Evolutionary conservation across 805 yeast genomes (phyloP), one percentile per base, ranked within the genome.

Genomic region (Candida patagonica): DNA sequence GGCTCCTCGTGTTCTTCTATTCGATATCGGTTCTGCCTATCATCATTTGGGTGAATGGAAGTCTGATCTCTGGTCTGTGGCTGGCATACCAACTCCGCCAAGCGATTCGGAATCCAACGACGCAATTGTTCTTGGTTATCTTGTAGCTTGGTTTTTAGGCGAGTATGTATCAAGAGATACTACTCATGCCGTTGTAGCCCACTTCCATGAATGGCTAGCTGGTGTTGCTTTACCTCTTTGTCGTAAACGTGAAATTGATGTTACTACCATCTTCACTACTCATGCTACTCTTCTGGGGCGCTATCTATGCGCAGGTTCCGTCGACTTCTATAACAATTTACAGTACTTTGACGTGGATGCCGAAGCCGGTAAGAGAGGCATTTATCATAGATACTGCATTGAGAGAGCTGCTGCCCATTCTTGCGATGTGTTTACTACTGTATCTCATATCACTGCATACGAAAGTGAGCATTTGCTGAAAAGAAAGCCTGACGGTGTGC

Each of bases 131-230:
- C 68, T 89, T 50, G 98, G 98, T 23, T 89, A 89, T 63, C 65
- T 86, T 37, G 94, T 87, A 20, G 95, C 97, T 2, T 89, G 98
- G 98, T 88, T 89, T 59, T 66, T 92, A 42, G 98, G 98, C 13
- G 97, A 92, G 61, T 72, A 85, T 57, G 85, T 84, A n/a, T 76
- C 70, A 56, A 76, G 78, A 53, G 95, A 92, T 60, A 73, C 77
- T 19, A 80, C 80, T 39, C 77, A 89, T 52, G 96, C 97, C 0
- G 87, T 92, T 38, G 79, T 89, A 45, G 79, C 92, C 42, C 98
- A 89, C 58, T 88, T 83, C 60, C 98, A 89, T 66, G 98, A 89
- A 66, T 89, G 98, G 98, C 72, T 89, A 43, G 96, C 98, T 1
- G 96, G 97, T 52, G 87, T 92, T 34, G 95, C 95, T 0, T 67